Base-by-base conservation (phyloP, 2,329 filamentous ascomycete genomes). In the Shiraia sp. region DNA sequence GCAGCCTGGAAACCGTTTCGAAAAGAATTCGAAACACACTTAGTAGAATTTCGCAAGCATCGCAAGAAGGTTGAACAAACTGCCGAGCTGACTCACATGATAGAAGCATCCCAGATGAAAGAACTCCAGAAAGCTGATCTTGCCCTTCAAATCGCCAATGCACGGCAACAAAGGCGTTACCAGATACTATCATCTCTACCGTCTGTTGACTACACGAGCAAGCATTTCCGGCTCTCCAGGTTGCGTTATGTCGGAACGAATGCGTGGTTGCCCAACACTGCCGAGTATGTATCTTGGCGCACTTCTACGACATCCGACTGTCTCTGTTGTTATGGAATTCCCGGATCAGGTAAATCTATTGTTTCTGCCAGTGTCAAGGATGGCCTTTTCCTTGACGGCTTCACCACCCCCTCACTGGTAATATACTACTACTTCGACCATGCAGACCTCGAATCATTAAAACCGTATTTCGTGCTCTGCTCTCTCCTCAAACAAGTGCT, bases 311-410 rank as follows among this genome's bases (percentile, higher is more conserved):
- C 3, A 0, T 52, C 54, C 2, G 32, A 40, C n/a, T 57, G 45
- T 25, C 26, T 59, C 2, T 51, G 40, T 13, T 57, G 45, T 25
- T 61, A 53, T 31, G 55, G 53, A 2, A 62, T 60, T 15, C 56
- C 51, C 1, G 56, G 53, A 1, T 55, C 56, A 8, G 53, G 55
- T 2, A 62, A 59, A 45, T 55, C 55, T 1, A 36, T 61, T 2
- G 33, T 59, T 3, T 19, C 49, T 2, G 47, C 50, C 1, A 46
- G 46, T 25, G 17, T 54, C 5, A 23, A 45, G 2, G 40, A 55
- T 10, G 26, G 36, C 12, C 9, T 37, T 3, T 10, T 6, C 15
- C 2, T n/a, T 24, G 1, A 28, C n/a, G 1, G 13, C 7, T 17
- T 10, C 22, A 3, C 5, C n/a, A 26, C 16, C 4, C 10, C n/a